Conservation (phyloP, 164 flowering plant genomes). For the Echeveria elegans region DNA sequence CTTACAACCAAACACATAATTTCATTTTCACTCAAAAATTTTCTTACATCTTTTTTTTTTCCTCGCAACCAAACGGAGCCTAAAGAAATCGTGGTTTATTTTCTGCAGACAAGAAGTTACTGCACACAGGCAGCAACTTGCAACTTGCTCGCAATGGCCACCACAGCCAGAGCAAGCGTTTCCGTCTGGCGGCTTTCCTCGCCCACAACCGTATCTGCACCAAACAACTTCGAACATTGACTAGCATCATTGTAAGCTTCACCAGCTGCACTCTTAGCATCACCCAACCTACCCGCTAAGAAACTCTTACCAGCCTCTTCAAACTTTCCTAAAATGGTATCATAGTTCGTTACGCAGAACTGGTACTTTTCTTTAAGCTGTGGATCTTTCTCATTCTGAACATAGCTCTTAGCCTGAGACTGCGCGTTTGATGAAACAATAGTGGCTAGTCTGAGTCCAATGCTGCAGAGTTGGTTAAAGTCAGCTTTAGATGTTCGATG, state of each 20-base stretch:
- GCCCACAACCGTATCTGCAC: background rate
- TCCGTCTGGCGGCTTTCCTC: background rate
- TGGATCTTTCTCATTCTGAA: background rate
- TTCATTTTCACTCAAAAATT: too few relatives aligned
- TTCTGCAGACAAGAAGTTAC: too few relatives aligned
- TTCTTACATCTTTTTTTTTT: too few relatives aligned
- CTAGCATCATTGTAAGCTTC: background rate
- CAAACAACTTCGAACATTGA: background rate
- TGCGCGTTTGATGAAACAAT: background rate
- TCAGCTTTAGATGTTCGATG: background rate
- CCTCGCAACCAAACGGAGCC: too few relatives aligned
- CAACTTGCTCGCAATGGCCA: background rate
- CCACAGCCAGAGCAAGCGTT: background rate
- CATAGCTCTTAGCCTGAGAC: background rate
- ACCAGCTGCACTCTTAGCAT: background rate
- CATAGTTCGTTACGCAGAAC: background rate
- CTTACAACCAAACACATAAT: too few relatives aligned
- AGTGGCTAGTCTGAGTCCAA: background rate
- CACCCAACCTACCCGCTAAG: background rate
- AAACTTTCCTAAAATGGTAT: background rate
- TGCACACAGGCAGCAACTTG: background rate
- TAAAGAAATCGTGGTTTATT: background rate
- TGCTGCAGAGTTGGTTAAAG: background rate
- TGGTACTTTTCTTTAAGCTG: background rate
- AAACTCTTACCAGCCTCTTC: background rate